Conservation (phyloP, 2,329 filamentous ascomycete species). For the Exserohilum rostratum region DNA sequence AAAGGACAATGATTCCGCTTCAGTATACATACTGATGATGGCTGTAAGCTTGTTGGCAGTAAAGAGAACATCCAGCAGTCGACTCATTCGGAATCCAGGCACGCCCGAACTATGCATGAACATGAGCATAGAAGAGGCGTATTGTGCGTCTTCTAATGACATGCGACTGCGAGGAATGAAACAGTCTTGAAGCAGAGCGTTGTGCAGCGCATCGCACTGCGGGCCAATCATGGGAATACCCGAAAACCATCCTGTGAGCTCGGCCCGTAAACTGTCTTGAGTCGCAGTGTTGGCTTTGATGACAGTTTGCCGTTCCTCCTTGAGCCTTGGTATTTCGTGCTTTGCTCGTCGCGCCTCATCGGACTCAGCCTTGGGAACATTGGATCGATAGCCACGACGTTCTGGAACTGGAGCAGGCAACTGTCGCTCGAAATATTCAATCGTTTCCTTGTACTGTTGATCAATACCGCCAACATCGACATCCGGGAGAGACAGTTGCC, state of each 20-base stretch:
- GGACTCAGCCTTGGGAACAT: constrained; percentile 57
- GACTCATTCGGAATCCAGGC: constrained; percentile 84
- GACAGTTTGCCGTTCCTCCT: constrained; percentile 60
- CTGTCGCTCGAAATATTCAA: constrained; percentile 51
- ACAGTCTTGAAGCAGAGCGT: constrained; percentile 84
- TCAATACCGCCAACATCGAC: constrained; percentile 66
- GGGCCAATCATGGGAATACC: constrained; percentile 63
- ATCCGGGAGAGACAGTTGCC: constrained; percentile 85
- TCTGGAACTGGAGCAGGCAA: constrained; percentile 58
- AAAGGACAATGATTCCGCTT: constrained; percentile 90
- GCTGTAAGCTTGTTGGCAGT: constrained; percentile 78
- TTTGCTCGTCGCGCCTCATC: constrained; percentile 71
- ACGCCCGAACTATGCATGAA: constrained; percentile 84
- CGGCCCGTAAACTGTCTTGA: constrained; percentile 69
- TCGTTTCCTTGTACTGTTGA: constrained; percentile 78
- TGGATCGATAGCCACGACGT: constrained; percentile 66
- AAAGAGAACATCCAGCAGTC: constrained; percentile 83
- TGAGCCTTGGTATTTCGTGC: constrained; percentile 69
- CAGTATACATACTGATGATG: constrained; percentile 87
- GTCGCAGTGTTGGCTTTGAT: constrained; percentile 56
- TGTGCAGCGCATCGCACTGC: constrained; percentile 67
- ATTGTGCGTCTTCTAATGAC: constrained; percentile 87
- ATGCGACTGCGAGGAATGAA: constrained; percentile 86
- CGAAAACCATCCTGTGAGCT: constrained; percentile 80
- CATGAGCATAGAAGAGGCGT: constrained; percentile 83